phyloP scores from a whole-genome alignment of 805 yeast genomes.

The Metschnikowia aberdeeniae region DNA sequence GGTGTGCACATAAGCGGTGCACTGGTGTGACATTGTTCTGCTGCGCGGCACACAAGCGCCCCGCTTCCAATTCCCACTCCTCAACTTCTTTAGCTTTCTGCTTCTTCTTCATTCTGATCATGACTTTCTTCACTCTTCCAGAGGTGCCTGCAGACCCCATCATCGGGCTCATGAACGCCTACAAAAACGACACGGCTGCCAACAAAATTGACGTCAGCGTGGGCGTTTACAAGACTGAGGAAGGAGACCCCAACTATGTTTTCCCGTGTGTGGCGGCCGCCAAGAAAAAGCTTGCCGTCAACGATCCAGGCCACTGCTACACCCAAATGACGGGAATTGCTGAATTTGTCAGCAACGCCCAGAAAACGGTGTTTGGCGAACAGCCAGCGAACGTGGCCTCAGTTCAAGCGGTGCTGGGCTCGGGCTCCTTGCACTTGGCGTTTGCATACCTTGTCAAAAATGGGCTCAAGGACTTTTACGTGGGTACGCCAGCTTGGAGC shows the following conservation, averaged over 20 bases:
- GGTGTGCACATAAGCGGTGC: not conserved
- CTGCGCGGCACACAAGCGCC: too few relatives aligned
- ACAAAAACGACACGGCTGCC: slow-evolving; percentile 25
- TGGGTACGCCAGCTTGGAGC: slow-evolving; percentile 40
- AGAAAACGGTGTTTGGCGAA: slow-evolving; percentile 34
- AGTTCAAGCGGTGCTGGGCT: slow-evolving; percentile 40
- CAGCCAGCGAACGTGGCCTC: slow-evolving; percentile 28
- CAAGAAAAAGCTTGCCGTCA: slow-evolving; percentile 24
- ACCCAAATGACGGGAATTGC: slow-evolving; percentile 41
- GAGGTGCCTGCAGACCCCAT: slow-evolving; percentile 16
- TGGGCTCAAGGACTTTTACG: slow-evolving; percentile 23
- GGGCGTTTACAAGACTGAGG: slow-evolving; percentile 44
- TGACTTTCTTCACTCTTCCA: slow-evolving; percentile 10
- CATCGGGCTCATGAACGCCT: slow-evolving; percentile 14
- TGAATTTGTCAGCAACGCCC: slow-evolving; percentile 32
- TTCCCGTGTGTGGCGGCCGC: slow-evolving; percentile 39
- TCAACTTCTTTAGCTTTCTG: not conserved
- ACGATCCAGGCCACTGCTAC: slow-evolving; percentile 45
- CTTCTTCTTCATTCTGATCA: not conserved
- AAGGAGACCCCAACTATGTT: slow-evolving; percentile 28
- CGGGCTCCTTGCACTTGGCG: slow-evolving; percentile 41
- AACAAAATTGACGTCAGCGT: slow-evolving; percentile 39
- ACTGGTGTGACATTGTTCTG: not conserved
- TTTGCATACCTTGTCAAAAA: slow-evolving; percentile 20
- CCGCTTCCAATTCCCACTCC: not conserved